phyloP scores from a whole-genome alignment of 306 rosid genomes.

The Quercus dentata region DNA sequence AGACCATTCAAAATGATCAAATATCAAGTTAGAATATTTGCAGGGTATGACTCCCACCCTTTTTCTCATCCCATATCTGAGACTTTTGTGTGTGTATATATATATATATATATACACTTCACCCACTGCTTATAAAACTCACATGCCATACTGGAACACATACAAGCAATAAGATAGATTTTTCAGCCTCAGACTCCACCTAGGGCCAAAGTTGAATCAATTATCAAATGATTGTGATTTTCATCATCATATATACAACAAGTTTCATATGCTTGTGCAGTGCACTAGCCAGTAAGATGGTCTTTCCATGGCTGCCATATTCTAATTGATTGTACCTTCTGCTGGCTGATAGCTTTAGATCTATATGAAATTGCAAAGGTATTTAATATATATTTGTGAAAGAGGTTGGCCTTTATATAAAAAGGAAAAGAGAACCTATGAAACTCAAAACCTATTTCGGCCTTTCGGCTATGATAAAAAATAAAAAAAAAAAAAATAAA shows the following conservation, averaged over 20 bases:
- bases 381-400: not conserved
- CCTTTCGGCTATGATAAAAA: slow-evolving; percentile 2
- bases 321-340: not conserved
- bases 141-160: slow-evolving; percentile 16
- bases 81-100: not conserved
- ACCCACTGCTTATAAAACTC: slow-evolving; percentile 8
- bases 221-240: slow-evolving; percentile 32
- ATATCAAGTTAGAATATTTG: not conserved
- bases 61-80: not conserved
- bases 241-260: not conserved
- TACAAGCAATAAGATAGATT: slow-evolving; percentile 10
- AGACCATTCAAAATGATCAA: not conserved
- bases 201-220: slow-evolving; percentile 15
- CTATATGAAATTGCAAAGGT: not conserved
- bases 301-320: slow-evolving; percentile 10
- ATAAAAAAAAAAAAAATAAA: not conserved
- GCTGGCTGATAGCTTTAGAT: slow-evolving; percentile 20
- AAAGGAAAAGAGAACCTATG: not conserved
- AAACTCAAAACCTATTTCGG: not conserved
- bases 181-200: slow-evolving; percentile 16
- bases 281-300: slow-evolving; percentile 21
- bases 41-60: not conserved
- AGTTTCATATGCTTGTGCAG: slow-evolving; percentile 9
- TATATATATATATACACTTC: not conserved
- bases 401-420: not conserved